These are phyloP conservation scores for Capsicum rhomboideum DNA, from an alignment of 257 asterid species.

Conservation along the genomic window DNA sequence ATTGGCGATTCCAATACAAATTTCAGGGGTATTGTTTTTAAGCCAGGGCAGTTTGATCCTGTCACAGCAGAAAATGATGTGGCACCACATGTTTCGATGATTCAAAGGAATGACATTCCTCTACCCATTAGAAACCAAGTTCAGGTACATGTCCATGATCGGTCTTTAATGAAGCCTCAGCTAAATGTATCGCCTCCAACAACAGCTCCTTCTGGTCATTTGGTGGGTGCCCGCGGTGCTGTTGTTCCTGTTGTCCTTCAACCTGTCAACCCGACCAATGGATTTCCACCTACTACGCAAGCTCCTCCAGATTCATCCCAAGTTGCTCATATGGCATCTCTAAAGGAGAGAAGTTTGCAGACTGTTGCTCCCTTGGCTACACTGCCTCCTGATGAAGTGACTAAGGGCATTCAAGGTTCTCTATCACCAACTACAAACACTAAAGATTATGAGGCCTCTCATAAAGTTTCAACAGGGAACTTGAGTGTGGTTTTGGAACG, in stretches of 20 bases:
- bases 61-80: constrained; percentile 71
- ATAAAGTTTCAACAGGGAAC: constrained; percentile 4
- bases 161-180: not conserved
- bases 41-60: constrained; percentile 72
- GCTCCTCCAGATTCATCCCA: constrained; percentile 19
- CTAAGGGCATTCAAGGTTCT: constrained; percentile 24
- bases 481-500: constrained; percentile 11
- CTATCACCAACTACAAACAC: constrained; percentile 26
- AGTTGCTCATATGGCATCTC: constrained; percentile 16
- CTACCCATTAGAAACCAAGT: constrained; percentile 27
- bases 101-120: constrained; percentile 41
- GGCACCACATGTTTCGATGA: constrained; percentile 75
- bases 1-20: constrained; percentile 54
- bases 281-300: constrained; percentile 14
- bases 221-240: constrained; percentile 40
- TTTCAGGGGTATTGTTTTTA: constrained; percentile 75
- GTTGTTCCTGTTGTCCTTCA: constrained; percentile 57
- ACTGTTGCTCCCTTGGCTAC: constrained; percentile 52
- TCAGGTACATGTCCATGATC: not conserved
- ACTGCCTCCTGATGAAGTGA: constrained; percentile 37
- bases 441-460: constrained; percentile 3
- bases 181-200: constrained; percentile 2
- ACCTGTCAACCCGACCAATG: constrained; percentile 33
- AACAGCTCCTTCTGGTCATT: constrained; percentile 32
- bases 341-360: constrained; percentile 47